Evolutionary conservation across 805 yeast genomes (phyloP).

Genomic region (Ogataea ramenticola): DNA sequence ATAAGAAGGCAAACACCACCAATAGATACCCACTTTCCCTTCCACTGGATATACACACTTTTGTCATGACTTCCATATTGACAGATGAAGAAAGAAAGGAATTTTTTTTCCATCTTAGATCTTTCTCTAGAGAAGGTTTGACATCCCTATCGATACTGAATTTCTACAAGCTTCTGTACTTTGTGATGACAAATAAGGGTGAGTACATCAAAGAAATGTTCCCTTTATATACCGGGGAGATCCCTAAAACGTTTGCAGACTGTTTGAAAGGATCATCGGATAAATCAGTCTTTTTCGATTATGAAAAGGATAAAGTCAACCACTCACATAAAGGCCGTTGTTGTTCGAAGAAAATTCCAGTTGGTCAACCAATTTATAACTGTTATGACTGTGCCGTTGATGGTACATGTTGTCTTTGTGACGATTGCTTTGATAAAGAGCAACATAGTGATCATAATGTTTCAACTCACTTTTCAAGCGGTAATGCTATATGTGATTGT

Average conservation of each 20-base stretch:
- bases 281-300: not conserved
- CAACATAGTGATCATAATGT: conserved; percentile 68
- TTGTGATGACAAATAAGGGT: not conserved
- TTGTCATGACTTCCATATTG: not conserved
- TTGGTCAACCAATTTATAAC: conserved; percentile 62
- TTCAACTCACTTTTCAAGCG: conserved; percentile 39
- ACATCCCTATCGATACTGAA: not conserved
- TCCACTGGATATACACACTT: not conserved
- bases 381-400: conserved; percentile 75
- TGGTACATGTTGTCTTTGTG: conserved; percentile 72
- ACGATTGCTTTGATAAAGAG: conserved; percentile 59
- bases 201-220: not conserved
- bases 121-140: not conserved
- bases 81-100: not conserved
- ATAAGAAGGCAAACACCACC: no score
- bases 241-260: not conserved
- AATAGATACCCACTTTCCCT: not conserved
- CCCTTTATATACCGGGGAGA: not conserved
- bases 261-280: not conserved
- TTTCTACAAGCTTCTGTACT: not conserved
- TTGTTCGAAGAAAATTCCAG: conserved; percentile 57
- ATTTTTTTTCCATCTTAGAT: not conserved
- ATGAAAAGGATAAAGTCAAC: conserved; percentile 1
- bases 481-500: conserved; percentile 63
- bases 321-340: conserved; percentile 50